Base-by-base conservation (phyloP, 2,329 filamentous ascomycete species). In the Botrytis porri region DNA sequence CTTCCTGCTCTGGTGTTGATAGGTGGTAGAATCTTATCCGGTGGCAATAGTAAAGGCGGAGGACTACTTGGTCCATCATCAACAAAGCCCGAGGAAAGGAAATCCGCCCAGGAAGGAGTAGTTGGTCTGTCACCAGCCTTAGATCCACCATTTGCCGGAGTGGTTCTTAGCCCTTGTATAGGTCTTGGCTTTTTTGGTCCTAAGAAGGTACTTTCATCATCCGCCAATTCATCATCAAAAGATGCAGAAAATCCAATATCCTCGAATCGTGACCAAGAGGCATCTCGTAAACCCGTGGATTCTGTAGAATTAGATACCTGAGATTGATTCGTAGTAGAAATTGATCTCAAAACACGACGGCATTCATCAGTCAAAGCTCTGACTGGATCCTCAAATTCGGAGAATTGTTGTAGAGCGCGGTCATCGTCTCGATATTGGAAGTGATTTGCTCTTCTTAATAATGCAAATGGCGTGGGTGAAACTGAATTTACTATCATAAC, bases 101-200 rank as follows among this genome's bases (percentile, higher is more conserved):
- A 99, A 81, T 99, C 96, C 4, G 96, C 96, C 96, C 96, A 99
- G 0, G 96, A 98, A 1, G 96, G 96, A 0, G 96, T 99, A 0
- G 94, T 98, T 1, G 96, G 96, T 73, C 96, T 88, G 51, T 88
- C 94, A 16, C 75, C 74, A 63, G 92, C 83, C 73, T 91, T 89
- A 61, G 87, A 87, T n/a, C 83, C 87, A 69, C 88, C 88, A 16
- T 93, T 93, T 9, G 88, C 87, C 25, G 94, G 89, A 9, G 89
- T 88, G 22, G 87, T 88, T 73, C 89, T 87, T 54, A 97, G 81
- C 32, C 88, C 89, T 73, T 85, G 83, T 82, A 69, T 82, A 77
- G 43, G 84, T 81, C 37, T 82, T 82, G 65, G 81, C 76, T 48
- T 73, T 12, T n/a, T 35, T 16, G 54, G 43, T 29, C 45, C 45